phyloP scores from a whole-genome alignment of 2,329 filamentous ascomycete species.

The Xylaria sp. region DNA sequence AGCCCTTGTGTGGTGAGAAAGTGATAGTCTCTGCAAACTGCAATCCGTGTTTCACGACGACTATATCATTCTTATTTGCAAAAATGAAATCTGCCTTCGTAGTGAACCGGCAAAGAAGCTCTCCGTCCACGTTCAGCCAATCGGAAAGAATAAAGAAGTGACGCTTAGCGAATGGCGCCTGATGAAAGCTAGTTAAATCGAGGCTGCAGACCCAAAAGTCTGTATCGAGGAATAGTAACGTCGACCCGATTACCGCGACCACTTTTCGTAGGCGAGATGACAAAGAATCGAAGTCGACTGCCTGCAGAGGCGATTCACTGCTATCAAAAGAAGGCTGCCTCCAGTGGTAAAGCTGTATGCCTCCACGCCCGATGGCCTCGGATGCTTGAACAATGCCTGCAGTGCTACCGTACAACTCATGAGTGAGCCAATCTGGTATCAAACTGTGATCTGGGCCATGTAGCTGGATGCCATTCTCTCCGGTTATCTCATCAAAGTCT shows the following conservation, averaged over 20 bases:
- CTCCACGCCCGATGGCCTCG: slow-evolving; percentile 22
- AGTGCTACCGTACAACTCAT: slow-evolving; percentile 16
- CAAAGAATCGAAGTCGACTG: slow-evolving; percentile 24
- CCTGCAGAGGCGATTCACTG: slow-evolving; percentile 16
- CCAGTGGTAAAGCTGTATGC: slow-evolving; percentile 33
- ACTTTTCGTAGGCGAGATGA: slow-evolving; percentile 27
- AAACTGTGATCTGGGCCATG: slow-evolving; percentile 10
- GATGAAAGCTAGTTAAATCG: slow-evolving; percentile 34
- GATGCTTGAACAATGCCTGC: slow-evolving; percentile 25
- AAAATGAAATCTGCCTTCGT: slow-evolving; percentile 36
- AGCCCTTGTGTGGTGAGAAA: slow-evolving; percentile 31
- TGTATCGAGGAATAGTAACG: slow-evolving; percentile 35
- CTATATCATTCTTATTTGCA: slow-evolving; percentile 32
- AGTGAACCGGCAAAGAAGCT: slow-evolving; percentile 33
- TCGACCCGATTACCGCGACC: slow-evolving; percentile 35
- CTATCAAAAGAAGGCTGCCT: neutral
- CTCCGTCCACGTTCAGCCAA: slow-evolving; percentile 37
- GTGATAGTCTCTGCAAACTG: slow-evolving; percentile 38
- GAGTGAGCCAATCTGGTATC: slow-evolving; percentile 19
- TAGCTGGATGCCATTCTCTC: slow-evolving; percentile 19
- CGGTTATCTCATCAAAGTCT: slow-evolving; percentile 29
- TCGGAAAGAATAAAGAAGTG: slow-evolving; percentile 39
- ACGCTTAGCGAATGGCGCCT: slow-evolving; percentile 35
- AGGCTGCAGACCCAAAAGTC: slow-evolving; percentile 39
- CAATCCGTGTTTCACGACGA: slow-evolving; percentile 32